Evolutionary conservation across 2,329 filamentous ascomycete genomes (phyloP).

Genomic region (Incumbomyces delicatus): DNA sequence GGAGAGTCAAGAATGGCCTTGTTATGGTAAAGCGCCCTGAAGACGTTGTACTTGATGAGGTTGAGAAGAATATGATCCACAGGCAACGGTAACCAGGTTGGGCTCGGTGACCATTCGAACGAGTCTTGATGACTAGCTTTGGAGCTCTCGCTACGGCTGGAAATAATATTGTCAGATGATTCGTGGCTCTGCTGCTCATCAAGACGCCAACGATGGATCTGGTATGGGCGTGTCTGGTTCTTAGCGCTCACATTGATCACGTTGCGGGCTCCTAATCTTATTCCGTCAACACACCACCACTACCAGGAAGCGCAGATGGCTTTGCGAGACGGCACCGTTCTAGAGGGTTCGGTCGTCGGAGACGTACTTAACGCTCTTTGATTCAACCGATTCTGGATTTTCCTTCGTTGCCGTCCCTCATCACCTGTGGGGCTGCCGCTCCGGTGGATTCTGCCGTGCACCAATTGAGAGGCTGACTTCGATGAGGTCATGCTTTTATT

Average conservation of each 20-base stretch:
- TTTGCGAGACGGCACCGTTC: slow-evolving; percentile 13
- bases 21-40: slow-evolving; percentile 3
- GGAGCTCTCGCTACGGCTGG: neutral
- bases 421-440: too few relatives aligned
- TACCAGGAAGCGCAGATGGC: too few relatives aligned
- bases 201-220: neutral
- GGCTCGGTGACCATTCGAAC: neutral
- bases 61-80: slow-evolving; percentile 21
- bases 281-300: too few relatives aligned
- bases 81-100: slow-evolving; percentile 26
- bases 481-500: too few relatives aligned
- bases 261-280: too few relatives aligned
- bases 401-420: slow-evolving; percentile 22
- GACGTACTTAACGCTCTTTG: slow-evolving; percentile 36
- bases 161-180: neutral
- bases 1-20: neutral
- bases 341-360: slow-evolving; percentile 19
- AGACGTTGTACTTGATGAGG: neutral
- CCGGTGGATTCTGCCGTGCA: too few relatives aligned
- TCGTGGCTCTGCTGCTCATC: neutral
- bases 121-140: neutral
- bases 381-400: slow-evolving; percentile 36
- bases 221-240: slow-evolving; percentile 16
- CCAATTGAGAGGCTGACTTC: too few relatives aligned
- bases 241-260: slow-evolving; percentile 23